Conservation (phyloP, 176 grass and related monocot species). For the Guadua angustifolia region DNA sequence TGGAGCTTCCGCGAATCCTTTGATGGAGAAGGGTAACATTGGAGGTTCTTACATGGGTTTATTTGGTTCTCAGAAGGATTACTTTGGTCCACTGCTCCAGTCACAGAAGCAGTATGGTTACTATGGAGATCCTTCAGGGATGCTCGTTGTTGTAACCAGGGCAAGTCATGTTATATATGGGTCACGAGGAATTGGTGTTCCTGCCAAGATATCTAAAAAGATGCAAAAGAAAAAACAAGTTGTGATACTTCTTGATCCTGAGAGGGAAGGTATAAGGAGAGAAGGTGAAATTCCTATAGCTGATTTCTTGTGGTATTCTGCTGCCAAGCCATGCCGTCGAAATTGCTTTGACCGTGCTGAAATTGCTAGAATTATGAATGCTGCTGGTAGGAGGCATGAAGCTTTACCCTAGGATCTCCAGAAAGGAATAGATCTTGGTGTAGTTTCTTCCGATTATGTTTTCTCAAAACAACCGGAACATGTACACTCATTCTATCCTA, state of each 20-base stretch:
- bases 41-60: constrained; percentile 63
- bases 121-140: constrained; percentile 63
- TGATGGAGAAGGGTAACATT: constrained; percentile 45
- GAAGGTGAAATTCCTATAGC: constrained; percentile 93
- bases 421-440: constrained; percentile 92
- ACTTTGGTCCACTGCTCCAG: constrained; percentile 58
- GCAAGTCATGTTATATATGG: no score
- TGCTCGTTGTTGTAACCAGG: no score
- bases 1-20: constrained; percentile 44
- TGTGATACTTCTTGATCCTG: constrained; percentile 91
- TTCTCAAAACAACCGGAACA: no score
- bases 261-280: constrained; percentile 88
- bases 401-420: constrained; percentile 96
- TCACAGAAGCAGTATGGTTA: constrained; percentile 66
- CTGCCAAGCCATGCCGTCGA: constrained; percentile 87
- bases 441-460: no score
- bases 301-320: no score
- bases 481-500: no score
- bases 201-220: no score
- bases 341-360: constrained; percentile 99
- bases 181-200: no score
- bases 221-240: constrained; percentile 97
- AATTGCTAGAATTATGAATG: constrained; percentile 99
- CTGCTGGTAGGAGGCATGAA: constrained; percentile 82
- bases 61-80: constrained; percentile 60